Base-by-base conservation (phyloP, 73 alveolate genomes). In the Paramecium caudatum region DNA sequence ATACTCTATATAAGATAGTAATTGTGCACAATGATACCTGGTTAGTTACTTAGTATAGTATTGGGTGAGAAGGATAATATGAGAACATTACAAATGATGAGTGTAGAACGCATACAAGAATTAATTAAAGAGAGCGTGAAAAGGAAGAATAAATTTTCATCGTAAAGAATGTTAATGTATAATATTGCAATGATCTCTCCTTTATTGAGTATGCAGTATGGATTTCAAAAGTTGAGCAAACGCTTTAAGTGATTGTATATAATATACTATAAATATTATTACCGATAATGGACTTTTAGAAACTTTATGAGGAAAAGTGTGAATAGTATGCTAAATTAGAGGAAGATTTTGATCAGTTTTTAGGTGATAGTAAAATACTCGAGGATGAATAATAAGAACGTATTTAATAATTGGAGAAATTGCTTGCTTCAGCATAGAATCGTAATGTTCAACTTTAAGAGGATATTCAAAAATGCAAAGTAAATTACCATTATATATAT, bases 171-270 rank as follows among this genome's bases (percentile, higher is more conserved):
- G 83, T n/a, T 65, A n/a, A 32, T 65, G 13, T 65, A 65, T 16
- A 65, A 65, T 65, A 9, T 65, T 4, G 49, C 49, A 3, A 65
- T 65, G 83, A 65, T 65, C 39, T 65, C 83, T 33, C 83, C 83
- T 1, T 33, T 65, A 0, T 33, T 65, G 4, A 36, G 83, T 13
- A 43, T 33, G 10, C 27, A 65, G 39, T 65, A 65, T 65, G 83
- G 55, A n/a, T 25, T 65, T n/a, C 34, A 32, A 33, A 65, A 65
- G 30, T 33, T 65, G 8, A 36, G 34, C 25, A 65, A 65, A 65
- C 47, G 49, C 49, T 33, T 30, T n/a, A 65, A 65, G n/a, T 17
- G 4, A 55, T 55, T 19, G 30, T 27, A 55, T 55, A 55, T 55
- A 55, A 19, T 55, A 55, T 23, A 27, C 2, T 55, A 55, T 55